These are phyloP conservation scores for Geranomyces variabilis DNA, from an alignment of 192 early-diverging fungal species.

Conservation along the genomic window DNA sequence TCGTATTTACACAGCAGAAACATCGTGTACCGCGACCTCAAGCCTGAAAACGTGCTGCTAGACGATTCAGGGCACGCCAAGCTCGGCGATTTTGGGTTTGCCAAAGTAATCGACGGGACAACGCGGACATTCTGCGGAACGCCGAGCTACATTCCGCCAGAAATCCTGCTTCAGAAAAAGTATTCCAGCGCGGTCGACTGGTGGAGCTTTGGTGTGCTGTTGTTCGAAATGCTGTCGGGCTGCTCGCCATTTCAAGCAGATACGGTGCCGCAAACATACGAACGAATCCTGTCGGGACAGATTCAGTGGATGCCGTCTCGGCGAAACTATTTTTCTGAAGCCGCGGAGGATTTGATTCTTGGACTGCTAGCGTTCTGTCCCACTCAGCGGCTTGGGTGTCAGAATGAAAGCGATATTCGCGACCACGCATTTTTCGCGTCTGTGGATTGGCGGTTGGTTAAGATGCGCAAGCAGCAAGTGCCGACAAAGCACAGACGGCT, in stretches of 20 bases:
- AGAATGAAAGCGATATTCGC: constrained; percentile 47
- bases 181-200: constrained; percentile 93
- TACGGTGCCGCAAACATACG: constrained; percentile 45
- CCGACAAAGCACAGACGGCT: neutral
- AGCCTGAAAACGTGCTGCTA: constrained; percentile 71
- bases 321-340: constrained; percentile 32
- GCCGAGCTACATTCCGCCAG: constrained; percentile 62
- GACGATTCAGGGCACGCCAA: constrained; percentile 75
- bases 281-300: constrained; percentile 50
- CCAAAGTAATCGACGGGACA: constrained; percentile 62
- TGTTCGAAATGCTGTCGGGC: no score
- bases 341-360: constrained; percentile 44
- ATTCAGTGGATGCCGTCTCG: constrained; percentile 44
- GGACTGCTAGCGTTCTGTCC: constrained; percentile 42
- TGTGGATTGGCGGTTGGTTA: constrained; percentile 61
- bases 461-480: constrained; percentile 15
- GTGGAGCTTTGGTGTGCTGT: constrained; percentile 71
- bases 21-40: no score
- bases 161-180: no score
- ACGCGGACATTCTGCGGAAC: constrained; percentile 87
- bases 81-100: constrained; percentile 75
- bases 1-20: constrained; percentile 44
- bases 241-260: constrained; percentile 45
- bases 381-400: constrained; percentile 44
- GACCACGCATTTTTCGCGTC: constrained; percentile 46